Evolutionary conservation across 2,329 filamentous ascomycete species (phyloP).

Genomic region (Pseudogymnoascus sp.): DNA sequence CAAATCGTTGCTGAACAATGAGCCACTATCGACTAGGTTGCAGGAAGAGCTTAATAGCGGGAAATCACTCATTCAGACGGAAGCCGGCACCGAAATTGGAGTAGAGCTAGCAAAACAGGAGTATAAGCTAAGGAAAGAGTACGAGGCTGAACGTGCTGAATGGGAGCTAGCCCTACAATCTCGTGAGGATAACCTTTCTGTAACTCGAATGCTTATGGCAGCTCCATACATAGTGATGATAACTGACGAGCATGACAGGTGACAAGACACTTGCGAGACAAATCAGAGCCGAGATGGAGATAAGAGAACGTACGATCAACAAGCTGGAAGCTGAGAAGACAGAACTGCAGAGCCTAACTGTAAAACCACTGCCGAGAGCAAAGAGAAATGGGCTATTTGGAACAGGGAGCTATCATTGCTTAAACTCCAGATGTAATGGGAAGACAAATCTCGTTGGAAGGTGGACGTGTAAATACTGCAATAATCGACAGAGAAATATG

Average conservation of each 20-base stretch:
- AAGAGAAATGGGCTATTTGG: not conserved
- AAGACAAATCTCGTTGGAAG: not conserved
- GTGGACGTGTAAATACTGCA: not conserved
- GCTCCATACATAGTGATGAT: not conserved
- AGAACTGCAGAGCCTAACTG: not conserved
- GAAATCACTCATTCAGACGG: conserved; percentile 11
- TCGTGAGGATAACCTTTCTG: not conserved
- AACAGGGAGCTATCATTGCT: not conserved
- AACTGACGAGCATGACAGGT: not conserved
- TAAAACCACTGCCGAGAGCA: not conserved
- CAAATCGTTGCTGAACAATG: not conserved
- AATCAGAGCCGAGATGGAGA: not conserved
- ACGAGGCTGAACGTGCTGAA: not conserved
- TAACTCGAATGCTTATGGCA: not conserved
- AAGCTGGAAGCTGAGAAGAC: not conserved
- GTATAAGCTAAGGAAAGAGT: not conserved
- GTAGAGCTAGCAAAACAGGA: not conserved
- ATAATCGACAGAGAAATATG: not conserved
- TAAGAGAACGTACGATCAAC: not conserved
- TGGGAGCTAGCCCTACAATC: not conserved
- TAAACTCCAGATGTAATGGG: not conserved
- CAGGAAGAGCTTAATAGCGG: conserved; percentile 10
- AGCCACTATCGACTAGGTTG: not conserved
- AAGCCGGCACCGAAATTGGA: conserved; percentile 9
- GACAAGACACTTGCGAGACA: not conserved